Percentiles rank a stretch among this genome's conserved stretches.
Conservation (phyloP, 371 early-diverging fungal species). For the Mycotypha africana region DNA sequence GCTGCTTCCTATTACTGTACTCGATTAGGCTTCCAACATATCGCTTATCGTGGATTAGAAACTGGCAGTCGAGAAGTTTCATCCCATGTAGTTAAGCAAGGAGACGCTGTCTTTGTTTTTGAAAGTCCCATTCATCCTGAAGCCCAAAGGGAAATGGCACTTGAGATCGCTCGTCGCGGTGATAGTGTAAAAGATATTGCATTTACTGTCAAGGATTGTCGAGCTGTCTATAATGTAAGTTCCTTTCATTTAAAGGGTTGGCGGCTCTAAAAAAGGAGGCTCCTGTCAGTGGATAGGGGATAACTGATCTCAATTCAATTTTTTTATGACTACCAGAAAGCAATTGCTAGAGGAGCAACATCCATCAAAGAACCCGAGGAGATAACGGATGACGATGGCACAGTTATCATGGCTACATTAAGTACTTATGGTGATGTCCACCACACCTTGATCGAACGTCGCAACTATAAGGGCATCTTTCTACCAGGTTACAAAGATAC, state of each 20-base stretch:
- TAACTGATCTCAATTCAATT: too few relatives aligned
- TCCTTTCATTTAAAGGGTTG: too few relatives aligned
- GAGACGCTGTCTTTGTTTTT: conserved; percentile 82
- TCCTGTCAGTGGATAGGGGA: too few relatives aligned
- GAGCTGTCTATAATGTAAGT: conserved; percentile 56
- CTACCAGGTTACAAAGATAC: conserved; percentile 73
- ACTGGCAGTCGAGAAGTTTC: conserved; percentile 87
- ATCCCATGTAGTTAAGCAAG: conserved; percentile 83
- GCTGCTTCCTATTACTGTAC: conserved; percentile 90
- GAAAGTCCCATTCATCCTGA: conserved; percentile 89
- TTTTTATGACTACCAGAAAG: too few relatives aligned
- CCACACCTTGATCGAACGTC: conserved; percentile 91
- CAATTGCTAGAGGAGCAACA: conserved; percentile 85
- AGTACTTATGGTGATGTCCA: conserved; percentile 83
- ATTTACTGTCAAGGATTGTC: conserved; percentile 86
- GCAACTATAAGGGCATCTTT: conserved; percentile 80
- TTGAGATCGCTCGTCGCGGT: conserved; percentile 79
- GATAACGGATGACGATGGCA: conserved; percentile 79
- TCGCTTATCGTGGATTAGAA: conserved; percentile 94
- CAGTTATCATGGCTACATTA: conserved; percentile 88
- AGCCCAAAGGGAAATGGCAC: conserved; percentile 61
- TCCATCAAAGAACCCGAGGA: conserved; percentile 81
- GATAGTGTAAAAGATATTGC: conserved; percentile 95
- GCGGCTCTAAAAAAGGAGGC: too few relatives aligned
- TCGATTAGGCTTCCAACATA: conserved; percentile 85